Evolutionary conservation across 768 basidiomycete species (phyloP), one percentile per base, ranked within the genome.

Genomic region (Tulasnella sp.): DNA sequence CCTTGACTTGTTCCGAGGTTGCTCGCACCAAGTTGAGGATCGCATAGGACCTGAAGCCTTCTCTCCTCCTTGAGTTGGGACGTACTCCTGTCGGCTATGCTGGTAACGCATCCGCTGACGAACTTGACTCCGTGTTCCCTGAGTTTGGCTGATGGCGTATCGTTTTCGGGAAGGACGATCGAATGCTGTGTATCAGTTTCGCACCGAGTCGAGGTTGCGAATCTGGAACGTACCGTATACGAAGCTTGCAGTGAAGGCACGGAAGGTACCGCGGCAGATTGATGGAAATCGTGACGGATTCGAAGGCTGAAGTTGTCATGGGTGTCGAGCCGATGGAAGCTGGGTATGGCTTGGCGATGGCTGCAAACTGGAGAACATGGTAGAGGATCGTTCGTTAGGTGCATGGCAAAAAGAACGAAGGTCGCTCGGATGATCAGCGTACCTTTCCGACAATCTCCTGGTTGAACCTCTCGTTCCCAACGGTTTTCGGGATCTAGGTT

Each of bases 241-340:
- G 41, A 60, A 78, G 54, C 82, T 78, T 87, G n/a, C n/a, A n/a
- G n/a, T n/a, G 87, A 18, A 92, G 85, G 88, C 90, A 89, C 1
- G 86, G 87, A 41, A 90, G 85, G 84, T 92, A 92, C 46, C 85
- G 82, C 24, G 88, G 86, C 0, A 90, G 90, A 81, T 91, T 88
- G 58, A 90, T 84, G 48, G 89, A 88, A 82, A 89, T 86, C 0
- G 90, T 89, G 74, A 86, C 85, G 83, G 87, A 92, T 20, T 83
- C 85, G 54, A 89, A 85, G 28, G 90, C 91, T 48, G 83, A 81
- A 69, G 37, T 60, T 22, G 69, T 72, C 24, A 14, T 22, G 50
- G 37, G 60, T 11, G 77, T 41, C 24, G 58, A 69, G 40, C 77
- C 77, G 34, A 78, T 64, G 20, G 77, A 72, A n/a, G 44, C 8